Conservation (phyloP, 73 alveolate genomes). For the Paramecium bursaria region DNA sequence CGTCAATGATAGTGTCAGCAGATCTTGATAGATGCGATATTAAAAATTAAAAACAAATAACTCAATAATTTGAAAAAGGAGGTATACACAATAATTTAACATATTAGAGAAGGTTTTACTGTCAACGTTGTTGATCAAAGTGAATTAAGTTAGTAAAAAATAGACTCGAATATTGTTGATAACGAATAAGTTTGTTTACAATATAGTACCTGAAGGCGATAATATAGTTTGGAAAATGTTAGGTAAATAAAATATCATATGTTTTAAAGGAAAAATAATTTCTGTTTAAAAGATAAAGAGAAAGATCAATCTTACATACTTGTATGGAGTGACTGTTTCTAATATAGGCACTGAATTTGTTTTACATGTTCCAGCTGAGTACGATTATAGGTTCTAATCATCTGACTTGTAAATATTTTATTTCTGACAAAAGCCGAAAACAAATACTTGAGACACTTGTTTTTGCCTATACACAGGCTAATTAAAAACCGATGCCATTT, state of each 20-base stretch:
- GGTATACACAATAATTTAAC: neutral
- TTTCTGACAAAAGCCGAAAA: neutral
- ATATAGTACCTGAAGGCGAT: slow-evolving; percentile 29
- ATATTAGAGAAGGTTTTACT: slow-evolving; percentile 33
- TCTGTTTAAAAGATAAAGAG: slow-evolving; percentile 52
- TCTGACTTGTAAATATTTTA: slow-evolving; percentile 23
- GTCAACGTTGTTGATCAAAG: slow-evolving; percentile 21
- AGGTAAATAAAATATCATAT: slow-evolving; percentile 38
- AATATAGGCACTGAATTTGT: slow-evolving; percentile 66
- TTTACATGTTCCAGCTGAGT: slow-evolving; percentile 64
- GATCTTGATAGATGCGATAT: too few species aligned
- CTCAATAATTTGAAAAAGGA: slow-evolving; percentile 46
- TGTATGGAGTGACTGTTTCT: slow-evolving; percentile 40
- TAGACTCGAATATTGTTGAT: slow-evolving; percentile 6
- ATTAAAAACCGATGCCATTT: slow-evolving; percentile 10
- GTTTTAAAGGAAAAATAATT: neutral
- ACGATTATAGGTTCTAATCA: slow-evolving; percentile 66
- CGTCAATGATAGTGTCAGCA: too few species aligned
- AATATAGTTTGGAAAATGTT: slow-evolving; percentile 7
- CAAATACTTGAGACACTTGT: slow-evolving; percentile 1
- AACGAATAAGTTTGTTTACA: slow-evolving; percentile 24
- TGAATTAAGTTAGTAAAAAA: slow-evolving; percentile 41
- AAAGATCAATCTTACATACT: slow-evolving; percentile 17
- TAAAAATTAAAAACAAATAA: too few species aligned
- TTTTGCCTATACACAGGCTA: neutral